phyloP scores from a whole-genome alignment of 345 rosid genomes.

The Citrus glauca region DNA sequence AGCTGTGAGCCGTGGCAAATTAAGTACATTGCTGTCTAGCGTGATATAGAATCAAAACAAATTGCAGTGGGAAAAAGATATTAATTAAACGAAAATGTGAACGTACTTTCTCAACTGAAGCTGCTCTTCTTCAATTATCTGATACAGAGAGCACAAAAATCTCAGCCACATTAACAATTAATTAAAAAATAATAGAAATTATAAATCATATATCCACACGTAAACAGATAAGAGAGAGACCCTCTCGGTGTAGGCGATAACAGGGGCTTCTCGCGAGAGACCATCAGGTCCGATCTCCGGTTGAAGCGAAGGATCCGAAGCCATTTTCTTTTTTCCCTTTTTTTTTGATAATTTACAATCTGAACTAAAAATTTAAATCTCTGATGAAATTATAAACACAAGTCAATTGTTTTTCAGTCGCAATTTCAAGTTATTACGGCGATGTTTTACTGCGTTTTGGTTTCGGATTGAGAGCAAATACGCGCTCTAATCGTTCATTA shows the following conservation, averaged over 20 bases:
- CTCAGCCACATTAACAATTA: constrained; percentile 10
- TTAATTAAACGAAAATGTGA: not conserved
- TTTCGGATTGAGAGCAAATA: not conserved
- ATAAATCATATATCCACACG: not conserved
- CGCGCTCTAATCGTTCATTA: not conserved
- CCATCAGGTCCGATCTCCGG: constrained; percentile 93
- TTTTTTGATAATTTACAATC: not conserved
- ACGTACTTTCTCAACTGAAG: constrained; percentile 76
- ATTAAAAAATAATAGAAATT: not conserved
- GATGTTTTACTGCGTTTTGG: not conserved
- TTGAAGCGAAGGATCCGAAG: constrained; percentile 55
- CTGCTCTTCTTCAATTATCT: constrained; percentile 86
- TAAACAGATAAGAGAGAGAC: constrained; percentile 24
- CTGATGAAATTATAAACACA: not conserved
- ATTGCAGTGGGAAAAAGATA: not conserved
- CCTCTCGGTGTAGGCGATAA: constrained; percentile 91
- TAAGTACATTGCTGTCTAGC: constrained; percentile 1
- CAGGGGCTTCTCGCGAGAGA: constrained; percentile 73
- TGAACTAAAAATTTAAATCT: not conserved
- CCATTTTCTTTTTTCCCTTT: constrained; percentile 29
- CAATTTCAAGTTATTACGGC: not conserved
- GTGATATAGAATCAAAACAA: not conserved
- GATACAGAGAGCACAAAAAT: constrained; percentile 18
- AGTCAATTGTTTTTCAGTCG: constrained; percentile 2
- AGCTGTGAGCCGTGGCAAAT: not conserved